Conservation (phyloP, 768 basidiomycete species). For the Trametes meyenii region DNA sequence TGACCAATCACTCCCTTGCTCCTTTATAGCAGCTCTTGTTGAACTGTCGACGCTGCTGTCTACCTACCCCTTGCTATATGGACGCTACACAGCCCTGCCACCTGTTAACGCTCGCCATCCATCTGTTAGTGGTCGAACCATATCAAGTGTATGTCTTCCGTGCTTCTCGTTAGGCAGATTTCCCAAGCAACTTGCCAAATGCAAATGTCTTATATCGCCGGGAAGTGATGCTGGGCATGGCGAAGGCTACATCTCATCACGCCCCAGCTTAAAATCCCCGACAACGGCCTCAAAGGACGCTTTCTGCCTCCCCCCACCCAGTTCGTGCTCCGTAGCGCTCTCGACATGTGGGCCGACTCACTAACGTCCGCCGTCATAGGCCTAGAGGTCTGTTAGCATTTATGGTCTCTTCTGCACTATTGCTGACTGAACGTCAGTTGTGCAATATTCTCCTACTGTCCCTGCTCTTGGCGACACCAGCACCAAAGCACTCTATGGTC, state of each 20-base stretch:
- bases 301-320: background rate
- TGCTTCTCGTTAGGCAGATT: constrained; percentile 16
- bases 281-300: background rate
- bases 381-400: constrained; percentile 18
- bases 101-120: constrained; percentile 3
- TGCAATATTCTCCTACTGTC: constrained; percentile 17
- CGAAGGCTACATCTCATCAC: background rate
- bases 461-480: constrained; percentile 25
- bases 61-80: background rate
- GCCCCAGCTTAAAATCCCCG: background rate
- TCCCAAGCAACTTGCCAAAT: constrained; percentile 10
- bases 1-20: too few relatives aligned
- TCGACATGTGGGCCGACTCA: background rate
- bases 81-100: background rate
- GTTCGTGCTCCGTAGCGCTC: background rate
- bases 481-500: constrained; percentile 29
- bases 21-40: too few relatives aligned
- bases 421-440: background rate
- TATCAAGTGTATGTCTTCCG: constrained; percentile 12
- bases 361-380: constrained; percentile 23
- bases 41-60: background rate
- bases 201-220: background rate
- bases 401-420: background rate
- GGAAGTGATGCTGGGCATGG: background rate
- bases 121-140: background rate